These are phyloP conservation scores for Fennellomyces sp. DNA, from an alignment of 371 early-diverging fungal genomes.

Conservation along the genomic window DNA sequence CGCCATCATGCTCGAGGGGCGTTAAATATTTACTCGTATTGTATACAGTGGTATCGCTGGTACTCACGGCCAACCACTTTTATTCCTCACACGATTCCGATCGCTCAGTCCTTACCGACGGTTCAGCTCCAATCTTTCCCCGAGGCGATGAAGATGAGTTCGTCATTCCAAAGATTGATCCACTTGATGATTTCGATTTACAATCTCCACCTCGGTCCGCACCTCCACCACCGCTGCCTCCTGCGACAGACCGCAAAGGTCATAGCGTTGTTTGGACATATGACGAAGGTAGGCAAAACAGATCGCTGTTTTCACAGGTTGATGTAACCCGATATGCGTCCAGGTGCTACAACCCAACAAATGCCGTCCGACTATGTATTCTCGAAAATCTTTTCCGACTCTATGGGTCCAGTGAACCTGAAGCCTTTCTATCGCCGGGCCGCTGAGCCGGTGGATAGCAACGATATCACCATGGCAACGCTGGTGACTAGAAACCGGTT, in stretches of 20 bases:
- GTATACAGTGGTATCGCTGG: conserved; percentile 15
- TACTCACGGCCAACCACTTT: conserved; percentile 19
- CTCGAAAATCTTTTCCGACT: conserved; percentile 44
- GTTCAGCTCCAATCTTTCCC: conserved; percentile 12
- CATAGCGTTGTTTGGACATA: conserved; percentile 15
- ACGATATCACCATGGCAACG: conserved; percentile 43
- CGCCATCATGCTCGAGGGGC: conserved; percentile 6
- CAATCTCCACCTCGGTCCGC: not conserved
- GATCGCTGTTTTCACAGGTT: not conserved
- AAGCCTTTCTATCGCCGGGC: conserved; percentile 45
- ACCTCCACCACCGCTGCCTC: not conserved
- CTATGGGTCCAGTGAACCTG: conserved; percentile 44
- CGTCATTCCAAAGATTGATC: not conserved
- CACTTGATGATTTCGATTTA: not conserved
- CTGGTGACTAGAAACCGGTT: conserved; percentile 52
- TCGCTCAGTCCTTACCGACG: conserved; percentile 3
- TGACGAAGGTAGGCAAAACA: conserved; percentile 13
- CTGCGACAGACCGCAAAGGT: not conserved
- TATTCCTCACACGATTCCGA: conserved; percentile 13
- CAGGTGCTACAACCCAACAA: conserved; percentile 12
- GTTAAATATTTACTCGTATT: conserved; percentile 13
- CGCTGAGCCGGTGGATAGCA: conserved; percentile 10
- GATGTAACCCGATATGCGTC: not conserved
- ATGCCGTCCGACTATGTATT: conserved; percentile 35
- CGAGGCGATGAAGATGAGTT: conserved; percentile 18